Base-by-base conservation (phyloP, 1,284 basidiomycete genomes). In the Leccinum olivaceoglutinosum region DNA sequence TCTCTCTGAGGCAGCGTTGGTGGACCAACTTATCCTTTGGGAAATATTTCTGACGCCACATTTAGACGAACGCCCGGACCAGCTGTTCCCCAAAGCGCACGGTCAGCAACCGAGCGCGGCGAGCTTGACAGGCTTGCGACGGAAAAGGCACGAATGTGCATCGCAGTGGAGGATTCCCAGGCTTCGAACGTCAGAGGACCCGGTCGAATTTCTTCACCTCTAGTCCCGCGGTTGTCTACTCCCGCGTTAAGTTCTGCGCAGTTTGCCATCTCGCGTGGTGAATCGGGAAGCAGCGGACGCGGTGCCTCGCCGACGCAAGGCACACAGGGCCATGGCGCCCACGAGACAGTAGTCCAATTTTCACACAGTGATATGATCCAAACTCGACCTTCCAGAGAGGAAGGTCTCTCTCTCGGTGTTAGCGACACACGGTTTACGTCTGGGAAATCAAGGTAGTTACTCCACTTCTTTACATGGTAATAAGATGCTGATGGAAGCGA, bases 1-100 rank as follows among this genome's bases (percentile, higher is more conserved):
- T 49, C 16, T 11, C 38, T 49, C 61, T 32, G 36, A 60, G 25
- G n/a, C 25, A 6, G 36, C n/a, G 67, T 73, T 25, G 1, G 70
- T 70, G 11, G 39, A 12, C 51, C 18, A 7, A 29, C 9, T 60
- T 49, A 16, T 41, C 12, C 3, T 29, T 1, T 6, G 32, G 21
- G 12, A 46, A 3, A 36, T 2, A 4, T 36, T 34, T 60, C 36
- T 68, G 53, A 73, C 9, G 11, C 36, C n/a, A 16, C 3, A 4
- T 59, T 34, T 46, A 70, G 69, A 25, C 61, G n/a, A 34, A 53
- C 29, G 16, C 5, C 14, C 9, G 2, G 18, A 32, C 12, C 60
- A 29, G 34, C 49, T 25, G 11, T 57, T 4, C 12, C 54, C 14
- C 25, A 21, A 7, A 51, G 32, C 5, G n/a, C 14, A 34, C 56